Conservation (phyloP, 2,329 filamentous ascomycete genomes). For the Fusarium citri region DNA sequence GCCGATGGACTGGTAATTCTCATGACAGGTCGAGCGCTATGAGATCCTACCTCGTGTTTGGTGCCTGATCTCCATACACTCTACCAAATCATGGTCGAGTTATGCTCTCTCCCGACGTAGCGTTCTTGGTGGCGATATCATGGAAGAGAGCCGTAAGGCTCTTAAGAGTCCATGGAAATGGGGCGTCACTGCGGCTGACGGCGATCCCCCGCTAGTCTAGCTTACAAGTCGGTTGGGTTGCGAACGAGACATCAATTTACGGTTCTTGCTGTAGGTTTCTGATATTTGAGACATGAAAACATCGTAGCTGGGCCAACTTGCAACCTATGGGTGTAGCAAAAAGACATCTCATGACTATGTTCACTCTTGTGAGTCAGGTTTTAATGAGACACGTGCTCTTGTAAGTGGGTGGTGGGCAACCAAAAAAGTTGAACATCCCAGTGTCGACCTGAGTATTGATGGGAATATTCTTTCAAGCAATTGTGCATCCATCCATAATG, state of each 20-base stretch:
- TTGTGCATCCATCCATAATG: constrained; percentile 12
- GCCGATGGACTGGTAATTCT: constrained; percentile 31
- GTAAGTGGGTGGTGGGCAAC: constrained; percentile 28
- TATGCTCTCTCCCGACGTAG: neutral
- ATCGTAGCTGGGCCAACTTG: constrained; percentile 31
- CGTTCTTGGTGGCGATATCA: constrained; percentile 29
- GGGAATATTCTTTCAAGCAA: neutral
- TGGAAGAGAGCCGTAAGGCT: constrained; percentile 42
- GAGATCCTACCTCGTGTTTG: constrained; percentile 18
- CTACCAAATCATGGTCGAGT: neutral
- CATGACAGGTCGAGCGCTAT: constrained; percentile 25
- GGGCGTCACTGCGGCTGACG: constrained; percentile 34
- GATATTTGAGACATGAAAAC: constrained; percentile 20
- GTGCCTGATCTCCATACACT: constrained; percentile 27
- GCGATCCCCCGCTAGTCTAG: constrained; percentile 30
- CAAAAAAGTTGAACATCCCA: neutral
- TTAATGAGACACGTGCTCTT: constrained; percentile 36
- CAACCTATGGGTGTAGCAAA: constrained; percentile 31
- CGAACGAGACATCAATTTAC: constrained; percentile 17
- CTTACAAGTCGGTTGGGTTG: constrained; percentile 3
- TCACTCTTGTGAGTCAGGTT: constrained; percentile 16
- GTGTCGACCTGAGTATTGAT: neutral
- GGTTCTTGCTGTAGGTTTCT: constrained; percentile 14
- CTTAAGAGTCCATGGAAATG: constrained; percentile 14
- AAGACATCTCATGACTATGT: constrained; percentile 33